Conservation (phyloP, 257 asterid species). For the Gentiana macrophylla region DNA sequence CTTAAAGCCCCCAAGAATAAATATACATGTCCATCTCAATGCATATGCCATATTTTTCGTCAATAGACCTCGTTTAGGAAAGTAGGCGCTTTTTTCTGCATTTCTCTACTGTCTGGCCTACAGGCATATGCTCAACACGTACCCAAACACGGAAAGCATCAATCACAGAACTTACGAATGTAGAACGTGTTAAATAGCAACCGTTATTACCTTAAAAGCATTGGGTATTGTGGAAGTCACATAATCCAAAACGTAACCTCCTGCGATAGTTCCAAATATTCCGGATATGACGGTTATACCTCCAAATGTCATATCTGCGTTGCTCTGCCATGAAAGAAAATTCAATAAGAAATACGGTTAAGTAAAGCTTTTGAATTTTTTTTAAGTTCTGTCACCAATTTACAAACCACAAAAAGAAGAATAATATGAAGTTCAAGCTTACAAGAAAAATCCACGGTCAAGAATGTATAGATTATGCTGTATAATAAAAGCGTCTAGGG, state of each 20-base stretch:
- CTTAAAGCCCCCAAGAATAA: no score
- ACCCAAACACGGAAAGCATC: no score
- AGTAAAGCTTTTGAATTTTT: background rate
- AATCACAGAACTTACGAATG: no score
- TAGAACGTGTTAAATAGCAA: background rate
- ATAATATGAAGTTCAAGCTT: background rate
- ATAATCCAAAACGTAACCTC: constrained; percentile 66
- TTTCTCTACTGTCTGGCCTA: no score
- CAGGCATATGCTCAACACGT: no score
- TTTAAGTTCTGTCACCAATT: background rate
- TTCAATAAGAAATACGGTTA: background rate
- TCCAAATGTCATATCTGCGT: constrained; percentile 87
- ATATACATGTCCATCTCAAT: constrained; percentile 46
- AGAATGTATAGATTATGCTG: background rate
- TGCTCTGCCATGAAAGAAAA: constrained; percentile 31
- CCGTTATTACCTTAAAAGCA: constrained; percentile 70
- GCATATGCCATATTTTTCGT: no score
- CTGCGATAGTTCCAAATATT: constrained; percentile 82
- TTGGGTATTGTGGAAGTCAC: constrained; percentile 66
- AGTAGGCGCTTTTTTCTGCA: no score
- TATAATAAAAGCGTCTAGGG: background rate
- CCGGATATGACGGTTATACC: constrained; percentile 80
- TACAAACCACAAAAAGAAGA: background rate
- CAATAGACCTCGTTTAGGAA: no score
- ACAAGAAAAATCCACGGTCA: background rate